These are phyloP conservation scores for Leishmania aethiopica DNA, from an alignment of 208 protist species.

Conservation along the genomic window DNA sequence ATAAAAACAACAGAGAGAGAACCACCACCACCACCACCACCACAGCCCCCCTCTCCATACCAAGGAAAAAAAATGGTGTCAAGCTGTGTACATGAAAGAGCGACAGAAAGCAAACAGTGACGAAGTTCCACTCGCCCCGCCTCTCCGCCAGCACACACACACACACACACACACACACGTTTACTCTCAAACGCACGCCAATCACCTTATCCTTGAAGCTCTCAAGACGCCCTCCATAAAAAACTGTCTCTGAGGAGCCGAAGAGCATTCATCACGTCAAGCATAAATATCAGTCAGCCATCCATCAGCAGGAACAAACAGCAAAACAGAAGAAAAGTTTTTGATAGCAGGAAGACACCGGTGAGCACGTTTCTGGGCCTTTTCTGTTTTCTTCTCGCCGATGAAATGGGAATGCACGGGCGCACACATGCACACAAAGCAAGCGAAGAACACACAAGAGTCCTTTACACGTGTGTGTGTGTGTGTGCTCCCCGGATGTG, in stretches of 20 bases:
- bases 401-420: not conserved
- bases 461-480: not conserved
- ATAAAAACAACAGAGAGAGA: not conserved
- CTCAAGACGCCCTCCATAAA: not conserved
- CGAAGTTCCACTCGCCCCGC: not conserved
- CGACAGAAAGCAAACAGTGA: not conserved
- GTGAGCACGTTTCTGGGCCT: not conserved
- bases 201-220: not conserved
- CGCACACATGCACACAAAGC: conserved; percentile 1
- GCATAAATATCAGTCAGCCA: not conserved
- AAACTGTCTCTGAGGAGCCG: not conserved
- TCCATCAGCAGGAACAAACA: not conserved
- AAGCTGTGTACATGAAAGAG: not conserved
- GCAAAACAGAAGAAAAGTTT: not conserved
- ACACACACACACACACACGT: not conserved
- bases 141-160: not conserved
- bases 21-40: not conserved
- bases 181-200: not conserved
- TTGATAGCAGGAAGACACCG: not conserved
- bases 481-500: not conserved
- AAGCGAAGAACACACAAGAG: not conserved
- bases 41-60: not conserved
- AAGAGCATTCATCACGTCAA: not conserved
- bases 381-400: not conserved
- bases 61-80: not conserved